These are phyloP conservation scores for Epichloe amarillans DNA, from an alignment of 2,329 filamentous ascomycete genomes.

Conservation along the genomic window DNA sequence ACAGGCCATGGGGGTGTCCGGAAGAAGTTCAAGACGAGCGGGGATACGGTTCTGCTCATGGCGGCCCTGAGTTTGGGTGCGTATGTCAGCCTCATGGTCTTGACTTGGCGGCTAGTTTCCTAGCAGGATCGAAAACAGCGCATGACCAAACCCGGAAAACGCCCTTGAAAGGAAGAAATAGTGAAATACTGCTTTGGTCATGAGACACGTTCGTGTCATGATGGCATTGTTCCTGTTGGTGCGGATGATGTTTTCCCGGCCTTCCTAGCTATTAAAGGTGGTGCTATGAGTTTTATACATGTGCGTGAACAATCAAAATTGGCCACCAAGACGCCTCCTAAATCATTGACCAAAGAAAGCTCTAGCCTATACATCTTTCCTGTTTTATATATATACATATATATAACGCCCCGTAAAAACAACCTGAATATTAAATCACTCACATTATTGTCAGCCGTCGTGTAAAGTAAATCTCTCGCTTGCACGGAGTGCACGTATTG, in stretches of 20 bases:
- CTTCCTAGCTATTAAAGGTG: too few relatives aligned
- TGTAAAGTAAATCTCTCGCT: background rate
- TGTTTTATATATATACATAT: background rate
- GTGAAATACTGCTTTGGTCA: background rate
- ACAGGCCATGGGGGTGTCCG: constrained; percentile 20
- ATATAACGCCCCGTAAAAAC: background rate
- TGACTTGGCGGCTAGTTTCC: constrained; percentile 34
- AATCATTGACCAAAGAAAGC: background rate
- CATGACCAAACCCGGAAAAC: too few relatives aligned
- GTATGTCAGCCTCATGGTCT: constrained; percentile 41
- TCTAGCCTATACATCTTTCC: too few relatives aligned
- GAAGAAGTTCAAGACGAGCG: constrained; percentile 49
- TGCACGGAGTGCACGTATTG: background rate
- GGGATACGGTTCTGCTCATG: constrained; percentile 47
- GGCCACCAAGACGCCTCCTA: background rate
- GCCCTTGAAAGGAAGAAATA: too few relatives aligned
- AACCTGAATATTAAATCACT: background rate
- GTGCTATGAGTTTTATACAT: too few relatives aligned
- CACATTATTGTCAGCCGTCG: background rate
- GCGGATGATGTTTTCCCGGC: background rate
- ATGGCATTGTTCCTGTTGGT: background rate
- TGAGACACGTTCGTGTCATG: background rate
- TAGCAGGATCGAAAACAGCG: constrained; percentile 1
- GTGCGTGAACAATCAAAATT: background rate
- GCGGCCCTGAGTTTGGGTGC: constrained; percentile 42